Evolutionary conservation across 441 rosid species (phyloP), one percentile per base, ranked within the genome.

Genomic region (Pelargonium fulgidum): DNA sequence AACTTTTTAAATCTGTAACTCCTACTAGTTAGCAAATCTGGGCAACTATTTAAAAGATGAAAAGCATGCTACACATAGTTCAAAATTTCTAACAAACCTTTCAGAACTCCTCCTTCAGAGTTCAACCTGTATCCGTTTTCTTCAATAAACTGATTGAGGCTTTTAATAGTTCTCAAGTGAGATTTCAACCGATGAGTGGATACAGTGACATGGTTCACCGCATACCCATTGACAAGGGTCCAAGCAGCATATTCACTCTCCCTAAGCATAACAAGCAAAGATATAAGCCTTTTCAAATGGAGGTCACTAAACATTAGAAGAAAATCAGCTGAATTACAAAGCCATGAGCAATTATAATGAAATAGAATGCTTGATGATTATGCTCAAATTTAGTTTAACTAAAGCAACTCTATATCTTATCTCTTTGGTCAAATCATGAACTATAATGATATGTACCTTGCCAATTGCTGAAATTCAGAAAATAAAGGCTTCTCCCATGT

Each of bases 191-290:
- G 85, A 77, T 93, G 97, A 44, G 82, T 76, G 8, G 98, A 91
- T 69, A 93, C 87, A 0, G 98, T 88, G 6, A 89, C 95, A 71
- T 93, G 98, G 84, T 93, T 93, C 65, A 93, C 81, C 3, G 96
- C 95, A 82, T 89, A 91, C 13, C 98, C 97, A 79, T 91, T 91
- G 64, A 86, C 97, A 47, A 93, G 95, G 13, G 97, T 93, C 97
- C 98, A 93, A 44, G 98, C 98, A 77, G 98, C 96, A 77, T 91
- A 91, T 81, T 93, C 98, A 75, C 97, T 93, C 82, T 90, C 97
- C 83, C 96, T 93, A 65, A 10, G 65, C 1, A 71, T 20, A 52
- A 73, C 63, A 42, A 74, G 66, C 36, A 61, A 42, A 69, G 0
- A 72, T 47, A 71, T 64, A 56, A 65, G 52, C 9, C 41, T 36